Base-by-base conservation (phyloP, 2,329 filamentous ascomycete genomes). In the Hymenoscyphus linearis region DNA sequence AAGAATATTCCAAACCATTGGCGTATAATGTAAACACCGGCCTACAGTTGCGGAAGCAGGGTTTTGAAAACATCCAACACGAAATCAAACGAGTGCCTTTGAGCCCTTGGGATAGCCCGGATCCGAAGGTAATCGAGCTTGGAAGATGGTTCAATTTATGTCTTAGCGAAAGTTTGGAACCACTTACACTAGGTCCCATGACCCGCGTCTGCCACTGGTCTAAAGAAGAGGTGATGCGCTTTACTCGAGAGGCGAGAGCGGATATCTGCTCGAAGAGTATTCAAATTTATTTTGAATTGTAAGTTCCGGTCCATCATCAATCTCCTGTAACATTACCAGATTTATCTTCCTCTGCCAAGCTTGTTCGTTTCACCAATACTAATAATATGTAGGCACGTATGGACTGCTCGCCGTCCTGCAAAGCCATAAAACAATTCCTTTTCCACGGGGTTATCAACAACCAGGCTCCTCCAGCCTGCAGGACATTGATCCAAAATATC, bases 81-180 rank as follows among this genome's bases (percentile, higher is more conserved):
- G 80, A 84, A 63, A 80, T 85, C 57, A 85, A 90, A 64, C 81
- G 81, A 61, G 78, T 93, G 37, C 90, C 91, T 34, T 80, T 91
- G 71, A 93, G 88, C 70, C 85, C 86, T 26, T 93, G 90, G 88
- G 16, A 14, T 18, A 83, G 85, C 62, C 74, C 77, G 27, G 85
- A 90, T 67, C 78, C 81, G 27, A 80, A 85, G 65, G 80, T 86
- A 67, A 86, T 85, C 64, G 82, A 88, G 52, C 81, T 92, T 58
- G 91, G 89, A 34, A 81, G 86, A 61, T 96, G 90, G 89, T 96
- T 96, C 76, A 92, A 93, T 70, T 78, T 93, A 26, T 87, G 86
- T 44, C 79, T 96, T 67, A 86, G 82, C 12, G 85, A 90, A 70
- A 88, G 89, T 27, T 76, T 96, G 56, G 84, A 91, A 68, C 85